Evolutionary conservation across 2,329 filamentous ascomycete species (phyloP), one percentile per base, ranked within the genome.

Genomic region (Cladophialophora psammophila): DNA sequence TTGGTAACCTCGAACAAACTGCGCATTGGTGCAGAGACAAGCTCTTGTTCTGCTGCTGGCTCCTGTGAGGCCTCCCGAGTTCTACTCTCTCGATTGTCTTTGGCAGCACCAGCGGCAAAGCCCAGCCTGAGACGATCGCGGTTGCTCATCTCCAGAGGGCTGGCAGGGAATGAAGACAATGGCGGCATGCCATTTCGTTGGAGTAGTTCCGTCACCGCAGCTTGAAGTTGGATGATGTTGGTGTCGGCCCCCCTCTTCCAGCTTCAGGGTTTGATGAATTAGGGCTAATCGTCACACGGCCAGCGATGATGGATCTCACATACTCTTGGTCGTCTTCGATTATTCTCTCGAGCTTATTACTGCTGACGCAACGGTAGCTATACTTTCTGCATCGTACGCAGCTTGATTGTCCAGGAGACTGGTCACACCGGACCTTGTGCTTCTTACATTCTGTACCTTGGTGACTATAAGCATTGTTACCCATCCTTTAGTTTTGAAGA

Each of bases 1-100:
- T 85, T 82, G 69, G 84, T 85, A 15, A 86, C 73, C 73, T 81
- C 84, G 60, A 65, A 62, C n/a, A 68, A 34, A 52, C 59, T 68
- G 45, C 82, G 80, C 83, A 86, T 85, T 0, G 82, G 82, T 13
- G 81, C 81, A 20, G 80, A 38, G 13, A 59, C 56, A 40, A 61
- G 45, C 15, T 35, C 53, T 13, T 54, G 52, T 13, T 54, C 52
- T n/a, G 52, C 5, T 18, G 26, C 3, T n/a, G 52, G 31, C 15
- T 54, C 52, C n/a, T 54, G 52, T 3, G 52, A 54, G 6, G 26
- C 34, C 8, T 54, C 52, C 15, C 52, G 52, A 32, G 52, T 54
- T 35, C 26, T 54, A 15, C n/a, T 4, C 4, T 48, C 42, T 18
- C 42, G 42, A 20, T 18, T 26, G n/a, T 48, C 42, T 10, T 48